A percentile compares a stretch with the other conserved stretches of the same genome.
phyloP scores from a whole-genome alignment of 2,329 filamentous ascomycete species.

The Talaromyces sp. region DNA sequence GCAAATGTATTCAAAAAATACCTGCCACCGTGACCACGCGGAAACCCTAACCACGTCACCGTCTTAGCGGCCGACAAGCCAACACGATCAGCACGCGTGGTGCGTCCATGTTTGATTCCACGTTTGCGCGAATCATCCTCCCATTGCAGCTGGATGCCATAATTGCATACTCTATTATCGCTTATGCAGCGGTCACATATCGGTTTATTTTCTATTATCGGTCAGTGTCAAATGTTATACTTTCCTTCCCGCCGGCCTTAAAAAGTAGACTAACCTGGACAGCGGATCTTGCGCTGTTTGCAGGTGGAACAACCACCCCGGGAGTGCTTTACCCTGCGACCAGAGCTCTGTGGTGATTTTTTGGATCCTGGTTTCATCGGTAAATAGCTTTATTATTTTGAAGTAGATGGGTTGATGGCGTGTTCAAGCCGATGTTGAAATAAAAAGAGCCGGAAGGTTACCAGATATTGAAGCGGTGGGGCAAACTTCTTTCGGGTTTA shows the following conservation, averaged over 20 bases:
- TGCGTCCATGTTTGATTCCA: slow-evolving; percentile 20
- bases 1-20: slow-evolving; percentile 19
- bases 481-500: not conserved
- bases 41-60: slow-evolving; percentile 12
- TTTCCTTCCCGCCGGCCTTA: not conserved
- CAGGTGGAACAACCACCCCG: slow-evolving; percentile 19
- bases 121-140: slow-evolving; percentile 20
- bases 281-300: slow-evolving; percentile 20
- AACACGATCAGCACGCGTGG: slow-evolving; percentile 14
- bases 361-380: slow-evolving; percentile 11
- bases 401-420: not conserved
- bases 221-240: not conserved
- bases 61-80: slow-evolving; percentile 13
- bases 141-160: slow-evolving; percentile 18
- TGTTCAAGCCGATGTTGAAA: not conserved
- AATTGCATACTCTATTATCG: slow-evolving; percentile 17
- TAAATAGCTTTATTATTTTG: not conserved
- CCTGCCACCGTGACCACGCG: slow-evolving; percentile 10
- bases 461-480: not conserved
- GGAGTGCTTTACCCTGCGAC: slow-evolving; percentile 20
- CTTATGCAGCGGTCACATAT: slow-evolving; percentile 15
- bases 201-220: slow-evolving; percentile 17
- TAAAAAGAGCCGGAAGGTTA: not conserved
- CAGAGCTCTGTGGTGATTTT: slow-evolving; percentile 9
- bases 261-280: slow-evolving; percentile 14